Evolutionary conservation across 441 rosid genomes (phyloP).

Genomic region (Pelargonium cotyledonis): DNA sequence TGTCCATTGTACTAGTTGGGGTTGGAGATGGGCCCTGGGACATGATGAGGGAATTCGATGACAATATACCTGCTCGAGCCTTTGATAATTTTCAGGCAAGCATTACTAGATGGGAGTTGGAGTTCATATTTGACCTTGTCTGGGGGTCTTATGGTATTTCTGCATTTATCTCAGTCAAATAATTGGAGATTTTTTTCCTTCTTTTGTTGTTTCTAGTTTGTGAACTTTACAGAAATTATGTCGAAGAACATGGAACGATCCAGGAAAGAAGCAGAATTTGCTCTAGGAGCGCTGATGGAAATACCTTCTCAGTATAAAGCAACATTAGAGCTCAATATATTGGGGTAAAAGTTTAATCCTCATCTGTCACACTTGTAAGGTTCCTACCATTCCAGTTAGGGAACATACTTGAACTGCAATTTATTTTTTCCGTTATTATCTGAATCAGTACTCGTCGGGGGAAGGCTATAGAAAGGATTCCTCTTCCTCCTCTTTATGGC

Average conservation of each 20-base stretch:
- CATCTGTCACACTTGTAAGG: neutral
- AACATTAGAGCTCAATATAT: constrained; percentile 62
- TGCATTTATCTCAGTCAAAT: neutral
- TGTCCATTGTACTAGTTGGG: constrained; percentile 86
- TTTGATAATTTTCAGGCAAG: constrained; percentile 88
- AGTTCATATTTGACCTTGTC: neutral
- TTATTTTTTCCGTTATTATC: constrained; percentile 10
- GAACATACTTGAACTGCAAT: neutral
- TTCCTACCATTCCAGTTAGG: neutral
- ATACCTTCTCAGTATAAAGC: constrained; percentile 91
- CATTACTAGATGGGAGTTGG: neutral
- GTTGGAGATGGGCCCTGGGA: constrained; percentile 99
- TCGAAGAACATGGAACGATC: constrained; percentile 45
- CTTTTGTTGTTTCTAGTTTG: constrained; percentile 50
- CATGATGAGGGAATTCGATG: constrained; percentile 91
- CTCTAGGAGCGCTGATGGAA: constrained; percentile 90
- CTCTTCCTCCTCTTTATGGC: constrained; percentile 67
- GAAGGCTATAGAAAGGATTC: constrained; percentile 42
- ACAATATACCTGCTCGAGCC: constrained; percentile 79
- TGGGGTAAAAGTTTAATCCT: constrained; percentile 50
- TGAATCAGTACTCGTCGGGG: constrained; percentile 41
- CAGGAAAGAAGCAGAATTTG: constrained; percentile 77
- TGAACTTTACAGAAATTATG: constrained; percentile 86
- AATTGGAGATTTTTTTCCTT: neutral
- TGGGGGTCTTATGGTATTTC: neutral